Conservation (phyloP, 805 yeast genomes). For the Barnettozyma vustinii region DNA sequence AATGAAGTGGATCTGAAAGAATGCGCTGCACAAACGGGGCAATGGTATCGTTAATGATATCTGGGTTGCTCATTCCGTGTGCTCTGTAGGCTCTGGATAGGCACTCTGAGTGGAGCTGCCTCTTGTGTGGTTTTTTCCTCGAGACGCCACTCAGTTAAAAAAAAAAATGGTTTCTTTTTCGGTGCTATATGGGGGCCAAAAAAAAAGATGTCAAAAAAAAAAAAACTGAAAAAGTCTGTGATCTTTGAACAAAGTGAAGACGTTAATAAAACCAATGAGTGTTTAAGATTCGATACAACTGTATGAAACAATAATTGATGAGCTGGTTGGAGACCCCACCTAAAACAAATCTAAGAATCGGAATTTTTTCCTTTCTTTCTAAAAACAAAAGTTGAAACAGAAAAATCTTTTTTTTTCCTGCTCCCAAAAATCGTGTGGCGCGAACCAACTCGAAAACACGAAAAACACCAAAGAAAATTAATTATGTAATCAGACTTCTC, state of each 20-base stretch:
- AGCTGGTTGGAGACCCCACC: background rate
- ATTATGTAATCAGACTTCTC: background rate
- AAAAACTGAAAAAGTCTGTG: background rate
- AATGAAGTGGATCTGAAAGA: constrained; percentile 54
- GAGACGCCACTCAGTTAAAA: background rate
- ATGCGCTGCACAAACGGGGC: constrained; percentile 61
- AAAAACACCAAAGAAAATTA: background rate
- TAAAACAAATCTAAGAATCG: background rate
- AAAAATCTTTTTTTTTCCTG: background rate
- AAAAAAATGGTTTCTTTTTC: background rate
- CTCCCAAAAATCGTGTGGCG: background rate
- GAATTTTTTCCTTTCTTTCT: background rate
- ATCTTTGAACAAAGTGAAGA: background rate
- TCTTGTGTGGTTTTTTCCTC: background rate
- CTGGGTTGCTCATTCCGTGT: constrained; percentile 19
- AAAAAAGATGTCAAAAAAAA: background rate
- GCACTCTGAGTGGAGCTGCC: background rate
- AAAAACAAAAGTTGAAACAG: background rate
- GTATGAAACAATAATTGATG: background rate
- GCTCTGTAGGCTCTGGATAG: background rate
- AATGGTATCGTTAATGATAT: constrained; percentile 27
- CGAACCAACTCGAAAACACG: background rate
- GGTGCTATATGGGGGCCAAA: background rate
- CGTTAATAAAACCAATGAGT: background rate
- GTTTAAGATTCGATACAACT: background rate